Percentiles rank a stretch among this genome's conserved stretches.
phyloP scores from a whole-genome alignment of 495 filamentous ascomycete genomes.

The Aspergillus nidulans region DNA sequence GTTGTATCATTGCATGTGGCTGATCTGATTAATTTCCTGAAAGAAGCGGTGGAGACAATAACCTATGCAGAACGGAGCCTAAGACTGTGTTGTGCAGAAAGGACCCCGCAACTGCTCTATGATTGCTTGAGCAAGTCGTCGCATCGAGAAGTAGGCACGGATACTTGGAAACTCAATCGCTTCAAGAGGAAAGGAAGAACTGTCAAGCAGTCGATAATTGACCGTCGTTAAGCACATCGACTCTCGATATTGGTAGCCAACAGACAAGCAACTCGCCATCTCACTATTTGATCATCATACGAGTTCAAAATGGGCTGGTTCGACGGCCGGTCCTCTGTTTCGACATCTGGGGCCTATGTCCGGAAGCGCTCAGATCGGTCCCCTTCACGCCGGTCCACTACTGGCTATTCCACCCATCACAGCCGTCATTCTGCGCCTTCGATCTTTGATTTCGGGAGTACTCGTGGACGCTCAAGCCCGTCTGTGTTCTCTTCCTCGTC shows the following conservation, averaged over 20 bases:
- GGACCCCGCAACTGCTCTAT: constrained; percentile 21
- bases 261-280: constrained; percentile 1
- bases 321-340: constrained; percentile 29
- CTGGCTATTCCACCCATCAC: constrained; percentile 34
- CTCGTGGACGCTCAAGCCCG: constrained; percentile 36
- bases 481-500: constrained; percentile 55
- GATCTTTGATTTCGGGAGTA: constrained; percentile 47
- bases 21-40: constrained; percentile 3
- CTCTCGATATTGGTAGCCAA: not conserved
- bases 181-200: not conserved
- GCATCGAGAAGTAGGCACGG: constrained; percentile 1
- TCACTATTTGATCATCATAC: not conserved
- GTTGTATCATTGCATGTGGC: not conserved
- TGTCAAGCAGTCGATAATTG: not conserved
- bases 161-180: constrained; percentile 1
- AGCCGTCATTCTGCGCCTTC: constrained; percentile 44
- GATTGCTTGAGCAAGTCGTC: constrained; percentile 13
- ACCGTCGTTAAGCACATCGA: not conserved
- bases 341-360: constrained; percentile 23
- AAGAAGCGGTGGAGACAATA: constrained; percentile 23
- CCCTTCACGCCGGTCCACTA: constrained; percentile 31
- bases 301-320: constrained; percentile 47
- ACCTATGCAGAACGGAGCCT: constrained; percentile 28
- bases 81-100: constrained; percentile 29
- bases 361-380: constrained; percentile 34